These are phyloP conservation scores for Anthracocystis setariae DNA, from an alignment of 1,284 basidiomycete species.

Conservation along the genomic window DNA sequence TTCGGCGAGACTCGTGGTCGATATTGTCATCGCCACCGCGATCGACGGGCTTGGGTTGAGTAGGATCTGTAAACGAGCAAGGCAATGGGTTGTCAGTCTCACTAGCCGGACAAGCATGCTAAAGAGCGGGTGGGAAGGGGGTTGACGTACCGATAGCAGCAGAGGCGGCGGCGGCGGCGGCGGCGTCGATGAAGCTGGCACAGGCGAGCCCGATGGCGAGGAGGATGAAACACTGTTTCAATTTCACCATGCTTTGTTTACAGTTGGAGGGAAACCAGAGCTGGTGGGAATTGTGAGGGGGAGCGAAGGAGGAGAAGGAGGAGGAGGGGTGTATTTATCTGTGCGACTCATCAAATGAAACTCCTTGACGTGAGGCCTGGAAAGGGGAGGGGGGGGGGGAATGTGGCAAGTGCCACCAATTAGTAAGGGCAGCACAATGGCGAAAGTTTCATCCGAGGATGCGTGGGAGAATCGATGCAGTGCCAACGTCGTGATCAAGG, in stretches of 20 bases:
- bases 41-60: no score
- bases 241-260: constrained; percentile 11
- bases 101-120: no score
- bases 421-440: no score
- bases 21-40: neutral
- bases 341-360: no score
- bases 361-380: no score
- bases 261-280: neutral
- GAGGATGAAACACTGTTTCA: constrained; percentile 8
- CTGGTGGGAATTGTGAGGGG: neutral
- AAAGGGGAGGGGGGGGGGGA: neutral
- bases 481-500: no score
- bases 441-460: no score
- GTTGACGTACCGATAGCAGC: constrained; percentile 11
- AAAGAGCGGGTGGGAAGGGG: neutral
- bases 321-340: neutral
- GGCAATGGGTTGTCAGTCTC: no score
- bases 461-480: no score
- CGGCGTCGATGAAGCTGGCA: neutral
- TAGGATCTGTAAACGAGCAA: no score
- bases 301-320: neutral
- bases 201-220: constrained; percentile 12
- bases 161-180: constrained; percentile 5
- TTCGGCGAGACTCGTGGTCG: no score
- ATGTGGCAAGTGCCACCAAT: constrained; percentile 3